phyloP scores from a whole-genome alignment of 768 basidiomycete genomes.

The Naganishia vishniacii region DNA sequence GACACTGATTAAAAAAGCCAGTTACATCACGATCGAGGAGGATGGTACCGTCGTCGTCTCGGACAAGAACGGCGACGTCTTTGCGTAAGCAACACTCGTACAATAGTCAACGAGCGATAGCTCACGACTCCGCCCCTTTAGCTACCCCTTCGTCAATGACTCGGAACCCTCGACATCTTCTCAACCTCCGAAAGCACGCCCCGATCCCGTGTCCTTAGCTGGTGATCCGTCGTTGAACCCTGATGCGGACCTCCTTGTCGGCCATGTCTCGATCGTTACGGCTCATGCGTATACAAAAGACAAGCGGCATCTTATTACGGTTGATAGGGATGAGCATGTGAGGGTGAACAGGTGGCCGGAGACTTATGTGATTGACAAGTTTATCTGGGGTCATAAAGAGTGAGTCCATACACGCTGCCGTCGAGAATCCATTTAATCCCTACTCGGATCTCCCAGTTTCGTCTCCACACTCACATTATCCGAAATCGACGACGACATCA shows the following conservation, averaged over 20 bases:
- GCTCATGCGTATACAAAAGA: slow-evolving; percentile 63
- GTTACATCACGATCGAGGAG: slow-evolving; percentile 60
- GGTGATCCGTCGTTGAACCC: slow-evolving; percentile 46
- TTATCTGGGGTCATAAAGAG: slow-evolving; percentile 78
- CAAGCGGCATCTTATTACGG: slow-evolving; percentile 69
- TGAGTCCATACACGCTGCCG: slow-evolving; percentile 48
- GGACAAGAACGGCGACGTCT: slow-evolving; percentile 94
- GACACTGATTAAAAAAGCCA: slow-evolving; percentile 77
- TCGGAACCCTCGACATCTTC: slow-evolving; percentile 48
- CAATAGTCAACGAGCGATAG: not conserved
- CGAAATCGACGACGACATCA: slow-evolving; percentile 49
- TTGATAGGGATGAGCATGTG: slow-evolving; percentile 93
- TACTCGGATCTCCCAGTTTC: slow-evolving; percentile 60
- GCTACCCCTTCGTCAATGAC: slow-evolving; percentile 54
- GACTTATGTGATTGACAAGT: slow-evolving; percentile 78
- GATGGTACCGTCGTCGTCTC: slow-evolving; percentile 69
- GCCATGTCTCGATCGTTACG: slow-evolving; percentile 83
- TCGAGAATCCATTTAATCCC: not conserved
- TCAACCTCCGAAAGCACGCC: slow-evolving; percentile 34
- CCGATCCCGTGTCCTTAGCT: slow-evolving; percentile 33
- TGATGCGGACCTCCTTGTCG: slow-evolving; percentile 49
- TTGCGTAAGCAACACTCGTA: slow-evolving; percentile 58
- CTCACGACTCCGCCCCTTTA: slow-evolving; percentile 38
- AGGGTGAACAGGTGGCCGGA: slow-evolving; percentile 83
- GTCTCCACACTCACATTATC: slow-evolving; percentile 72